phyloP scores from a whole-genome alignment of 208 protist species.

The Leishmania tropica region DNA sequence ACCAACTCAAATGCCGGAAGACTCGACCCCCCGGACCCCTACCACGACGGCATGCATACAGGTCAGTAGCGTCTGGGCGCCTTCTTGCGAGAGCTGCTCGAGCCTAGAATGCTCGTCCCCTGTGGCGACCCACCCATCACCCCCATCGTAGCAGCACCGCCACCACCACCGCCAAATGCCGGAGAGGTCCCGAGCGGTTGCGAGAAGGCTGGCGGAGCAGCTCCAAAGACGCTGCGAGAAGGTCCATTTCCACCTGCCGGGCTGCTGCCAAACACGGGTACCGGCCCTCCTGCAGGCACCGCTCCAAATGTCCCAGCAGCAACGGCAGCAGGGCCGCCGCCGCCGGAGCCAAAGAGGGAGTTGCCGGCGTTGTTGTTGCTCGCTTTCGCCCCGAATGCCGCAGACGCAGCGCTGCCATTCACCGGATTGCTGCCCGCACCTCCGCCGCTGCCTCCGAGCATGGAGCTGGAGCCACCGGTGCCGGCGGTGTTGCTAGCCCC shows the following conservation, averaged over 20 bases:
- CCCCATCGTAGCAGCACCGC: background rate
- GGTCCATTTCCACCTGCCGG: background rate
- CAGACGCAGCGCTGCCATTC: background rate
- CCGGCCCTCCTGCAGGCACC: background rate
- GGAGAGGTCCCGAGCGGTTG: background rate
- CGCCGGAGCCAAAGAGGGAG: background rate
- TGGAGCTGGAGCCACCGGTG: background rate
- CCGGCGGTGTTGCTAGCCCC: background rate
- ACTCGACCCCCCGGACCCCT: background rate
- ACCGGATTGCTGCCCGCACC: background rate
- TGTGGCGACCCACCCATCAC: background rate
- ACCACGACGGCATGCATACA: background rate
- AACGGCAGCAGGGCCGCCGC: background rate
- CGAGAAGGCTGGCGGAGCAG: conserved; percentile 6
- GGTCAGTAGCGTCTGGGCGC: background rate
- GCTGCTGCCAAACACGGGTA: conserved; percentile 10
- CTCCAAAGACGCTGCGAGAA: conserved; percentile 13
- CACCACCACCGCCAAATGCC: conserved; percentile 1
- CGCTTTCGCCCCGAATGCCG: background rate
- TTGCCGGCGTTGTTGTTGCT: background rate
- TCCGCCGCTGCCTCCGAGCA: background rate
- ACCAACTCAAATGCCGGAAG: background rate
- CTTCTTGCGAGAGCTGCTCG: conserved; percentile 6
- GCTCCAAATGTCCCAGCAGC: conserved; percentile 11
- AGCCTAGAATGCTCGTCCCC: conserved; percentile 5